Evolutionary conservation across 2,329 filamentous ascomycete genomes (phyloP).

Genomic region (Bipolaris sorokiniana): DNA sequence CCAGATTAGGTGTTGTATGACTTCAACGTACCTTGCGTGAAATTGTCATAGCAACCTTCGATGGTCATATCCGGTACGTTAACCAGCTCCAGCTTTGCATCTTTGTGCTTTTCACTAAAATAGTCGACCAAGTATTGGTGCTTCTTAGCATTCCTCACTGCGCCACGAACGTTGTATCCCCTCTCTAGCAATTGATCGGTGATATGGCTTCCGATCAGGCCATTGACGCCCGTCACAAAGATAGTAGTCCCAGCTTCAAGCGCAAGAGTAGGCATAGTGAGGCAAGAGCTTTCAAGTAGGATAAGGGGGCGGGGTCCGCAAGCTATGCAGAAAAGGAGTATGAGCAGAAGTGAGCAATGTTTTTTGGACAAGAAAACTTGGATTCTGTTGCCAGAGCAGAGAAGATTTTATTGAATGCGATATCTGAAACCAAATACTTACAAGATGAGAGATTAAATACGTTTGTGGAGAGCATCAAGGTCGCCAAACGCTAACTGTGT

Average conservation of each 20-base stretch:
- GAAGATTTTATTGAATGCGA: not conserved
- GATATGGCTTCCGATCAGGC: constrained; percentile 44
- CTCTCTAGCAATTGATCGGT: constrained; percentile 38
- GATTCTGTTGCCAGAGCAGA: not conserved
- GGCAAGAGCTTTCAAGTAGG: not conserved
- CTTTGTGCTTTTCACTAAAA: constrained; percentile 34
- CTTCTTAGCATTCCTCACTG: constrained; percentile 39
- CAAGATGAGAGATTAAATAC: constrained; percentile 1
- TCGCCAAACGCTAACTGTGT: constrained; percentile 10
- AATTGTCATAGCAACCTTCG: constrained; percentile 35
- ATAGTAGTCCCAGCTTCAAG: constrained; percentile 35
- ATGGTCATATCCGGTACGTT: constrained; percentile 37
- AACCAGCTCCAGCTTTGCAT: constrained; percentile 36
- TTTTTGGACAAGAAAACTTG: not conserved
- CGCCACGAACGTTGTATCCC: constrained; percentile 47
- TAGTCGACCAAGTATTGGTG: constrained; percentile 39
- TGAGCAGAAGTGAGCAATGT: not conserved
- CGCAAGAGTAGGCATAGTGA: constrained; percentile 23
- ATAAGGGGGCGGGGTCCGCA: constrained; percentile 1
- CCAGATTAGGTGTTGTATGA: not conserved
- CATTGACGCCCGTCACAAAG: constrained; percentile 47
- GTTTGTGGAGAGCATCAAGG: not conserved
- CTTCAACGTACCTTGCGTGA: constrained; percentile 32
- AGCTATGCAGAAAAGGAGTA: constrained; percentile 16
- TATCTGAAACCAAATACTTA: not conserved